Evolutionary conservation across 495 filamentous ascomycete genomes (phyloP), one percentile per base, ranked within the genome.

Genomic region (Penicillium chermesinum): DNA sequence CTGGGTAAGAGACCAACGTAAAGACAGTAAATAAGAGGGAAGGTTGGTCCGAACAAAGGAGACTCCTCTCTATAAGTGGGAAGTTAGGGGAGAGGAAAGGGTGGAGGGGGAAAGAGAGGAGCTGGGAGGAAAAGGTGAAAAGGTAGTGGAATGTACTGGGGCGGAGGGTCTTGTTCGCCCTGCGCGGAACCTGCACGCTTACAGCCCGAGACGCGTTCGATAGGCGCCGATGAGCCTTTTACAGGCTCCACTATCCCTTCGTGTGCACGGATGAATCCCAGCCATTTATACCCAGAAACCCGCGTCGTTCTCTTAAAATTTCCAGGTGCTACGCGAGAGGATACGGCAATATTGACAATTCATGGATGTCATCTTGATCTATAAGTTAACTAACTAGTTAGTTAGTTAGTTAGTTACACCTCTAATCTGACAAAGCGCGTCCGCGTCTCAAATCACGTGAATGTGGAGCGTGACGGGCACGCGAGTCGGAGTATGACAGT

Each of bases 161-260:
- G 57, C 62, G 62, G 59, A 60, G 59, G 45, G 65, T 64, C 61
- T 69, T 49, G 64, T 67, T 61, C 61, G 52, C 60, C 58, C 65
- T 67, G 55, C 65, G 66, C 66, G 70, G 65, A 68, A 71, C 71
- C n/a, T 67, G 67, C 63, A 70, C 68, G 68, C 67, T 70, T 71
- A 66, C 66, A 69, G 49, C 47, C 67, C 64, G 67, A 72, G 69
- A 73, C 70, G 70, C 70, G 70, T 73, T 71, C 66, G 61, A 66
- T 67, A 71, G 66, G 62, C 67, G 66, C 66, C 68, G 62, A 58
- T 55, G 61, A 67, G 61, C 51, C 57, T 65, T 63, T 64, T 30
- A 70, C 63, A 62, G 61, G 53, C 63, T 67, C 64, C 67, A 71
- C 66, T 57, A 51, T 44, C 39, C 35, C 45, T 49, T 62, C 53